Percentiles rank a stretch among this genome's conserved stretches.
Conservation (phyloP, 2,329 filamentous ascomycete species). For the Paraphaeosphaeria minitans region DNA sequence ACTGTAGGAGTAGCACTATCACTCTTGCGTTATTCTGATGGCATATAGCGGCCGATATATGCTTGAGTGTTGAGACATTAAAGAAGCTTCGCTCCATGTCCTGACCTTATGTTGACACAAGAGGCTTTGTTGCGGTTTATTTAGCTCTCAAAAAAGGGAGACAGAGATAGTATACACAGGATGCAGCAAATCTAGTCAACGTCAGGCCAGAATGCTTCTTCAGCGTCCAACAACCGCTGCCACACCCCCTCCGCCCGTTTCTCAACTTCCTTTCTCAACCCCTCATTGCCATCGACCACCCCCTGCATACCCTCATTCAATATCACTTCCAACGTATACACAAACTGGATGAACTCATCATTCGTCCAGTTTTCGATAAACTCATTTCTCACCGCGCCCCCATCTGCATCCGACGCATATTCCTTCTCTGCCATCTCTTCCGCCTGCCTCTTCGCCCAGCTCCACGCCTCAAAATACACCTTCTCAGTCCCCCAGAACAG, state of each 20-base stretch:
- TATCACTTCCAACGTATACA: slow-evolving; percentile 59
- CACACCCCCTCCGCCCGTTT: slow-evolving; percentile 30
- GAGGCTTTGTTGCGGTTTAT: no score
- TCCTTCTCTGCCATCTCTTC: not conserved
- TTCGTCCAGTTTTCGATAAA: slow-evolving; percentile 75
- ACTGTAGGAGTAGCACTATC: no score
- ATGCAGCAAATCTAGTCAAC: slow-evolving; percentile 10
- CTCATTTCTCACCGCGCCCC: slow-evolving; percentile 65
- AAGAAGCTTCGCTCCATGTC: no score
- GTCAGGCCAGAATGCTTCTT: slow-evolving; percentile 42
- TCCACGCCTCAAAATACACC: slow-evolving; percentile 43
- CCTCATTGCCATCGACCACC: slow-evolving; percentile 26
- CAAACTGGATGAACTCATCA: slow-evolving; percentile 64
- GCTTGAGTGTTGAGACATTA: no score
- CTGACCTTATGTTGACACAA: no score
- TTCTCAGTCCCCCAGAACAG: slow-evolving; percentile 44
- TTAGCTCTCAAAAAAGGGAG: not conserved
- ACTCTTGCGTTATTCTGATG: no score
- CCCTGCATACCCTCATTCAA: slow-evolving; percentile 54
- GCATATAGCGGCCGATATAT: no score
- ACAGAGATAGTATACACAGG: not conserved
- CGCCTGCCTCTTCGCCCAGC: slow-evolving; percentile 35
- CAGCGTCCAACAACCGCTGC: slow-evolving; percentile 37
- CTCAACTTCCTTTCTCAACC: slow-evolving; percentile 27
- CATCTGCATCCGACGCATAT: slow-evolving; percentile 61